These are phyloP conservation scores for Apiotrichum sp. DNA, from an alignment of 1,284 basidiomycete species.

Conservation along the genomic window DNA sequence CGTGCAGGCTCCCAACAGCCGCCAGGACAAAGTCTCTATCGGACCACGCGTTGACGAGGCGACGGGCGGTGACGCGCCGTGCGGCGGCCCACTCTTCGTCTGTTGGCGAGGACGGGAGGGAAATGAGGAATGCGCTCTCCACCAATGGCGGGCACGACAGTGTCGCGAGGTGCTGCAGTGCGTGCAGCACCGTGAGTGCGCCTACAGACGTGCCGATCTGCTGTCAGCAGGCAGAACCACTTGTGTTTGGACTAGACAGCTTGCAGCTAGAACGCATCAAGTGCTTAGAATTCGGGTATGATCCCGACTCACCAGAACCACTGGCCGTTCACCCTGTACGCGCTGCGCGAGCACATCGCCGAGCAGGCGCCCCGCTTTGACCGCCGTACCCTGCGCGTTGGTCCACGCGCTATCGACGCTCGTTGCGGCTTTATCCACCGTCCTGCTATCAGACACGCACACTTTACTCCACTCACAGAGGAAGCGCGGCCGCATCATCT, in stretches of 20 bases:
- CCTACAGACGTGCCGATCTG: constrained; percentile 54
- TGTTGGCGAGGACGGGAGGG: constrained; percentile 50
- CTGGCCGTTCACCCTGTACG: constrained; percentile 54
- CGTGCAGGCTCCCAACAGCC: constrained; percentile 51
- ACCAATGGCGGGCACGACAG: constrained; percentile 47
- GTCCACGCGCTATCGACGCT: constrained; percentile 48
- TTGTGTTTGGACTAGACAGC: no score
- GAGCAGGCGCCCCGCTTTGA: constrained; percentile 52
- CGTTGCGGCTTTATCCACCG: constrained; percentile 41
- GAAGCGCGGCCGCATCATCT: constrained; percentile 52
- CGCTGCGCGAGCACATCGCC: constrained; percentile 53
- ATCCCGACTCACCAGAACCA: constrained; percentile 43
- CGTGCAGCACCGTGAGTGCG: constrained; percentile 51
- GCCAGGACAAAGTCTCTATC: constrained; percentile 52
- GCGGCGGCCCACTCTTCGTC: constrained; percentile 48
- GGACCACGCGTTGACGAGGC: constrained; percentile 51
- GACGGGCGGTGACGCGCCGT: constrained; percentile 48
- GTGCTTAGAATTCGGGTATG: no score
- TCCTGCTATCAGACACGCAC: constrained; percentile 34
- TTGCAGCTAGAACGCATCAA: no score
- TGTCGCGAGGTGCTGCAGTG: constrained; percentile 49
- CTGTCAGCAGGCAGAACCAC: no score
- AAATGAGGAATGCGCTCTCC: constrained; percentile 52
- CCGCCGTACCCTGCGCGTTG: constrained; percentile 48
- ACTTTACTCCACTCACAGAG: constrained; percentile 33